A percentile compares a stretch with the other conserved stretches of the same genome.
phyloP scores from a whole-genome alignment of 176 grass and related monocot species.

The Paspalum notatum region DNA sequence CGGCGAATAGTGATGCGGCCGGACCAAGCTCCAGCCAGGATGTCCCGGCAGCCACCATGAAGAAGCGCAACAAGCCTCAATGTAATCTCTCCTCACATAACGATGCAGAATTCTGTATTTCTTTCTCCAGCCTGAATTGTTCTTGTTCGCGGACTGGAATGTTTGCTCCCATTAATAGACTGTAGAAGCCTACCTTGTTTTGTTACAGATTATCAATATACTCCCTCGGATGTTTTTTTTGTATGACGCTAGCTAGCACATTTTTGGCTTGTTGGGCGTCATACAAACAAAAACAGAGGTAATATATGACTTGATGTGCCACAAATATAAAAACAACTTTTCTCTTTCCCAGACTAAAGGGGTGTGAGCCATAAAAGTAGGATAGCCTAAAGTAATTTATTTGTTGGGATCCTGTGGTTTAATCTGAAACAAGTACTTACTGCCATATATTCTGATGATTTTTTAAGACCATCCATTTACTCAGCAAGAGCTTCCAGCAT shows the following conservation, averaged over 20 bases:
- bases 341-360: too few relatives aligned
- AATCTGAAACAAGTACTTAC: conserved; percentile 24
- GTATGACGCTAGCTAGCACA: too few relatives aligned
- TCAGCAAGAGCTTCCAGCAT: conserved; percentile 57
- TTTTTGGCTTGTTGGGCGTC: too few relatives aligned
- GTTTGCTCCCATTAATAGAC: neutral
- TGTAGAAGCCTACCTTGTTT: neutral
- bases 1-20: neutral
- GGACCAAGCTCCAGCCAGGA: neutral
- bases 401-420: neutral
- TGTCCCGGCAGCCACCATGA: neutral
- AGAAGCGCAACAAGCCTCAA: conserved; percentile 48
- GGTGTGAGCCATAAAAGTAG: neutral
- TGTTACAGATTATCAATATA: neutral
- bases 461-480: conserved; percentile 49
- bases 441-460: conserved; percentile 3
- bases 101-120: neutral
- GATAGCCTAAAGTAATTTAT: neutral
- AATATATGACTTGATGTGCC: neutral
- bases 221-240: too few relatives aligned
- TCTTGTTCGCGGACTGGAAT: neutral
- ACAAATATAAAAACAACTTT: too few relatives aligned
- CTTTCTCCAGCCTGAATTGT: conserved; percentile 3
- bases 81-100: conserved; percentile 44
- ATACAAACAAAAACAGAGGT: too few relatives aligned